Conservation (phyloP, 331 rosid species). For the Quercus phellos region DNA sequence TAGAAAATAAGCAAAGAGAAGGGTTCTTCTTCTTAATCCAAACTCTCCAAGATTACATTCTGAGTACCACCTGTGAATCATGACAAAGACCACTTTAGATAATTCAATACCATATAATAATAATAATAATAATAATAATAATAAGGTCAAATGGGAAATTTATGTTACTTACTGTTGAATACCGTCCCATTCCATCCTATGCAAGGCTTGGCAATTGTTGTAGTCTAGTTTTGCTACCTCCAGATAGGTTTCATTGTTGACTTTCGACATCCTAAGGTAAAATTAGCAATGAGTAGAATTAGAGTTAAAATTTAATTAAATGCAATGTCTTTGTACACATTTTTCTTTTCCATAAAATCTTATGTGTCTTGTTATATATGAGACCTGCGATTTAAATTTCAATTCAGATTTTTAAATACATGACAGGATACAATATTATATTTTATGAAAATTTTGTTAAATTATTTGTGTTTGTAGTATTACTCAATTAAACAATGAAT, state of each 20-base stretch:
- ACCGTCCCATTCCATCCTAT: conserved; percentile 59
- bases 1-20: conserved; percentile 59
- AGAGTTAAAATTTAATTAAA: too few relatives aligned
- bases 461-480: too few relatives aligned
- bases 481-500: too few relatives aligned
- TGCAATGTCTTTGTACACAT: too few relatives aligned
- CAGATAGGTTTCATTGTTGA: conserved; percentile 62
- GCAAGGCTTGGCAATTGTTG: conserved; percentile 74
- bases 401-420: too few relatives aligned
- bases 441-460: too few relatives aligned
- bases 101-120: not conserved
- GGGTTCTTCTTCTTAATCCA: conserved; percentile 55
- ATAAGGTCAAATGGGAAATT: not conserved
- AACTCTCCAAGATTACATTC: conserved; percentile 53
- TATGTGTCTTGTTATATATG: too few relatives aligned
- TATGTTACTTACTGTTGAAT: conserved; percentile 48
- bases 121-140: not conserved
- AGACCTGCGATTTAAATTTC: too few relatives aligned
- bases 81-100: too few relatives aligned
- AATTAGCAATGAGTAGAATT: not conserved
- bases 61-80: conserved; percentile 63
- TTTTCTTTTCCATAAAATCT: too few relatives aligned
- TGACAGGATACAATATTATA: too few relatives aligned
- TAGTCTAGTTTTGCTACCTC: conserved; percentile 84
- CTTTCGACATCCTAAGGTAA: conserved; percentile 57